phyloP scores from a whole-genome alignment of 148 eudicot genomes.

The Fallopia convolvulus region DNA sequence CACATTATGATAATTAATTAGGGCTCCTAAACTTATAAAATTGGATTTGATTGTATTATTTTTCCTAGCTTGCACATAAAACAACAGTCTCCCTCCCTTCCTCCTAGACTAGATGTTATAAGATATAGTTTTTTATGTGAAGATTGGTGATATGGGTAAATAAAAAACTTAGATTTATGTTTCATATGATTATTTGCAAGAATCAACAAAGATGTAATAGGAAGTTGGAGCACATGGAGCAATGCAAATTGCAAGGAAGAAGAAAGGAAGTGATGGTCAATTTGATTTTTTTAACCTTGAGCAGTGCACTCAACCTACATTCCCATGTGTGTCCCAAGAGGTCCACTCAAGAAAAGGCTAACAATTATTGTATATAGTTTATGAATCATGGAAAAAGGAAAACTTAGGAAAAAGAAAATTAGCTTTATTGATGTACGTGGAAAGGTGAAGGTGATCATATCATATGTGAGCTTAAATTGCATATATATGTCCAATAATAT shows the following conservation, averaged over 20 bases:
- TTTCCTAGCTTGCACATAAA: background rate
- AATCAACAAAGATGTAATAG: slow-evolving; percentile 9
- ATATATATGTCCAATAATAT: background rate
- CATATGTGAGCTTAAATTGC: background rate
- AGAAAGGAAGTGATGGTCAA: background rate
- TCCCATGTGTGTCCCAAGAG: slow-evolving; percentile 10
- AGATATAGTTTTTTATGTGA: background rate
- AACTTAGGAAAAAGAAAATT: background rate
- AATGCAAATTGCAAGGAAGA: background rate
- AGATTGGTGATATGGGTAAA: slow-evolving; percentile 2
- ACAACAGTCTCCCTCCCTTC: background rate
- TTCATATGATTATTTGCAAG: slow-evolving; percentile 4
- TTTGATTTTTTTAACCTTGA: background rate
- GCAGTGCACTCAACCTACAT: slow-evolving; percentile 11
- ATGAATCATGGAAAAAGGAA: background rate
- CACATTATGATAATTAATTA: slow-evolving; percentile 3
- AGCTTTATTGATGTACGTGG: background rate
- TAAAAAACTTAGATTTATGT: slow-evolving; percentile 3
- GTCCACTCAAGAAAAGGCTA: background rate
- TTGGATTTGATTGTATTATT: background rate
- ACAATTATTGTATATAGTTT: background rate
- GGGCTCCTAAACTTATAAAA: background rate
- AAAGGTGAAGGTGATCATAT: background rate
- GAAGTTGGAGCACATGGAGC: slow-evolving; percentile 8
- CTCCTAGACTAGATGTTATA: background rate